phyloP scores from a whole-genome alignment of 78 protist genomes.

The Trichosphaerium sp. region DNA sequence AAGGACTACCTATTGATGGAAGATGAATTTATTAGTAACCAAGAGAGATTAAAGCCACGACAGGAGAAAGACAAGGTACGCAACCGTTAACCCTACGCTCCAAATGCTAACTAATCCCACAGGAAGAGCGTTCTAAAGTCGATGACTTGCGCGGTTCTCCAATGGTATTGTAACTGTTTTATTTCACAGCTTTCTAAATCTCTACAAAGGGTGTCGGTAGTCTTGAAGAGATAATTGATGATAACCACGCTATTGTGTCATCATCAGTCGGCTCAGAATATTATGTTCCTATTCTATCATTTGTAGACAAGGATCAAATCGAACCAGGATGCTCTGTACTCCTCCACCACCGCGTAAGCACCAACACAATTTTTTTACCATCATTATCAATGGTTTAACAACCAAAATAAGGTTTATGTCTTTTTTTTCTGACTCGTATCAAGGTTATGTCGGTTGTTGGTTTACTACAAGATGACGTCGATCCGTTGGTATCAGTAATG shows the following conservation, averaged over 20 bases:
- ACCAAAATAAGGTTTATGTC: not conserved
- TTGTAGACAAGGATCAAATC: constrained; percentile 95
- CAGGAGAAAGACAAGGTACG: constrained; percentile 73
- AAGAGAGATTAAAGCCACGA: constrained; percentile 79
- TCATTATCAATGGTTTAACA: too few relatives aligned
- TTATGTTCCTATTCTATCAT: constrained; percentile 90
- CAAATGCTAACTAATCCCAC: not conserved
- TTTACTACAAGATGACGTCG: constrained; percentile 88
- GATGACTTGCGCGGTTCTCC: constrained; percentile 98
- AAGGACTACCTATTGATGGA: constrained; percentile 97
- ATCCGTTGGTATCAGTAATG: constrained; percentile 98
- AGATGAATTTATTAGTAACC: constrained; percentile 93
- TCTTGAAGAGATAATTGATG: constrained; percentile 98
- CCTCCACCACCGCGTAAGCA: constrained; percentile 72
- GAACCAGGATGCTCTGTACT: constrained; percentile 90
- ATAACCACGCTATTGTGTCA: constrained; percentile 92
- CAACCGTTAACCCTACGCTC: not conserved
- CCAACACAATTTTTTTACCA: not conserved
- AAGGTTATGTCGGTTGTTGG: constrained; percentile 83
- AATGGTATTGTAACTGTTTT: constrained; percentile 4
- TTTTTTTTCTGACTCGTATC: not conserved
- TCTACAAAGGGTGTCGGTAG: constrained; percentile 94
- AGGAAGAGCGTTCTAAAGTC: constrained; percentile 72
- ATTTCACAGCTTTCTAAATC: not conserved
- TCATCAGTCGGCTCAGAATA: constrained; percentile 90